Evolutionary conservation across 371 early-diverging fungal genomes (phyloP).

Genomic region (Rhizopus sp.): DNA sequence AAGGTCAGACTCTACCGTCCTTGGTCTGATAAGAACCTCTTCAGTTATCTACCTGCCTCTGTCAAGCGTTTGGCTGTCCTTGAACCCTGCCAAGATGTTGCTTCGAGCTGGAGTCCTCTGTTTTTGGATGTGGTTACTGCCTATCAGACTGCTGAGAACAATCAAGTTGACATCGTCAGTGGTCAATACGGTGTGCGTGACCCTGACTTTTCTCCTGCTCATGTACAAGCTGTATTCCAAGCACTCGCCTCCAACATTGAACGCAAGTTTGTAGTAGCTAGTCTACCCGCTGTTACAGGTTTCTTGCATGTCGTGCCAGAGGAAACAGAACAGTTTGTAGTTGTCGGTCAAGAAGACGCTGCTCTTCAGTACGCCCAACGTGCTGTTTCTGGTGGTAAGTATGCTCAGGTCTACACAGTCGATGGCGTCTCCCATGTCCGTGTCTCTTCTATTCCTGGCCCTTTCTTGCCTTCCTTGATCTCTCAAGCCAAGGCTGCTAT

Average conservation of each 20-base stretch:
- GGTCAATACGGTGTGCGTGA: slow-evolving; percentile 57
- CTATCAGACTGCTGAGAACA: slow-evolving; percentile 56
- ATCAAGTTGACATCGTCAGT: slow-evolving; percentile 50
- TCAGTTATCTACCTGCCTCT: slow-evolving; percentile 56
- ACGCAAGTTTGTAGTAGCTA: slow-evolving; percentile 44
- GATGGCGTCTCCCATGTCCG: slow-evolving; percentile 34
- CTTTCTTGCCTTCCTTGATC: slow-evolving; percentile 34
- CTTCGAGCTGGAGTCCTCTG: slow-evolving; percentile 74
- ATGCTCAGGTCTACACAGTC: slow-evolving; percentile 35
- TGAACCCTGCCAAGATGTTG: slow-evolving; percentile 66
- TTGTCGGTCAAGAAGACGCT: slow-evolving; percentile 26
- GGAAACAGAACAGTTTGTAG: slow-evolving; percentile 21
- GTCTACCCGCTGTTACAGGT: slow-evolving; percentile 12
- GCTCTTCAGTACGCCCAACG: slow-evolving; percentile 27
- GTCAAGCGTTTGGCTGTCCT: slow-evolving; percentile 65
- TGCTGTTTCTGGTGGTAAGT: slow-evolving; percentile 18
- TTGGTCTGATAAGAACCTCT: slow-evolving; percentile 58
- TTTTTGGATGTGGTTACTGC: slow-evolving; percentile 77
- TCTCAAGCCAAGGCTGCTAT: slow-evolving; percentile 22
- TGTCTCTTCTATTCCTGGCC: slow-evolving; percentile 16
- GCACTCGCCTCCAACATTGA: slow-evolving; percentile 9
- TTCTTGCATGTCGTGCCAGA: slow-evolving; percentile 7
- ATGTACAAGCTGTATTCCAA: slow-evolving; percentile 50
- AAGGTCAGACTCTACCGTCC: slow-evolving; percentile 71
- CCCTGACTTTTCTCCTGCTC: slow-evolving; percentile 41